Conservation (phyloP, 1,284 basidiomycete species). For the Cutaneotrichosporon cutaneum region DNA sequence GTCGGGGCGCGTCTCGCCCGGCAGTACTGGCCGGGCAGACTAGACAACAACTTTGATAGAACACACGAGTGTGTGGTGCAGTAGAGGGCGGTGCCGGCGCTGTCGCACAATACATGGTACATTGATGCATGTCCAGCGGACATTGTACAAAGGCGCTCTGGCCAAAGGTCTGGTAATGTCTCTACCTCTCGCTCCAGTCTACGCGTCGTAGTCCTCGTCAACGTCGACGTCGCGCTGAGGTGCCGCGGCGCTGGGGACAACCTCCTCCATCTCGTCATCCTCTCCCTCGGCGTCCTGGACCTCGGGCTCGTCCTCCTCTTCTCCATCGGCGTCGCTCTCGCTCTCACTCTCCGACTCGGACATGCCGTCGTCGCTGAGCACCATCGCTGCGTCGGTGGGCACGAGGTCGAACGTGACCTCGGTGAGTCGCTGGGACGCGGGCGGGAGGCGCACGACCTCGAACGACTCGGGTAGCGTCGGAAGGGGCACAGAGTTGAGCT, state of each 20-base stretch:
- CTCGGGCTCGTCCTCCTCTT: slow-evolving; percentile 27
- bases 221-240: slow-evolving; percentile 30
- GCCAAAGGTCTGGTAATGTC: neutral
- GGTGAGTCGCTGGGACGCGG: slow-evolving; percentile 75
- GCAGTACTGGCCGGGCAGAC: slow-evolving; percentile 1
- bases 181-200: neutral
- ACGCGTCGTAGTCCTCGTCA: slow-evolving; percentile 51
- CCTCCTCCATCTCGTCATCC: slow-evolving; percentile 45
- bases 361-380: slow-evolving; percentile 24
- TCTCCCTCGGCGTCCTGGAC: slow-evolving; percentile 31
- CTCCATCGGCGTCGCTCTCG: slow-evolving; percentile 18
- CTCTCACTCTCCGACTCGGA: slow-evolving; percentile 31
- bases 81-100: slow-evolving; percentile 2
- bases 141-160: neutral
- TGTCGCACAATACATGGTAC: slow-evolving; percentile 8
- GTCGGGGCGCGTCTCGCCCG: neutral
- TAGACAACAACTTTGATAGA: neutral
- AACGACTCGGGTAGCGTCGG: slow-evolving; percentile 93
- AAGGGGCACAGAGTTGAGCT: slow-evolving; percentile 84
- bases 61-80: neutral
- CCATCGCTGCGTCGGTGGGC: slow-evolving; percentile 68
- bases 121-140: slow-evolving; percentile 1
- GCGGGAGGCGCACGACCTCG: slow-evolving; percentile 77
- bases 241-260: slow-evolving; percentile 20
- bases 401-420: slow-evolving; percentile 90